A percentile compares a stretch with the other conserved stretches of the same genome.
Conservation (phyloP, 2,329 filamentous ascomycete genomes). For the Fusarium clavum region DNA sequence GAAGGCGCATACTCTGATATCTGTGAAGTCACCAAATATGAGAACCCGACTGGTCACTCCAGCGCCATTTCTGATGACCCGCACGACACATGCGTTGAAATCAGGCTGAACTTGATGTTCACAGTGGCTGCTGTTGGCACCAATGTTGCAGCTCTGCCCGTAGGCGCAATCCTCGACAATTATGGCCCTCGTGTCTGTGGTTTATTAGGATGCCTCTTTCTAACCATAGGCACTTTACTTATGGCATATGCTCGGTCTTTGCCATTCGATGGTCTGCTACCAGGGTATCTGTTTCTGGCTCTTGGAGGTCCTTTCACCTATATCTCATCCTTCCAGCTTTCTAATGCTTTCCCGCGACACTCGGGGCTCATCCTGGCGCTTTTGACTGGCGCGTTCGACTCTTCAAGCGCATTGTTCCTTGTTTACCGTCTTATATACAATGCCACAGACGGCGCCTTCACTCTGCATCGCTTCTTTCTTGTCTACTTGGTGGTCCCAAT, state of each 20-base stretch:
- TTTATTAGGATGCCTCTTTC: conserved; percentile 73
- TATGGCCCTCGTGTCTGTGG: conserved; percentile 84
- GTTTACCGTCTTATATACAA: conserved; percentile 79
- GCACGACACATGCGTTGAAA: conserved; percentile 58
- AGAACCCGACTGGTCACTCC: conserved; percentile 1
- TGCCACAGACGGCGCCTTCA: conserved; percentile 65
- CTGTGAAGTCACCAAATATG: conserved; percentile 57
- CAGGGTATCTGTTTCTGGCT: conserved; percentile 80
- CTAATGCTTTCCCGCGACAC: conserved; percentile 82
- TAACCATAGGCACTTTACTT: conserved; percentile 76
- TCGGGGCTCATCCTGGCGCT: conserved; percentile 84
- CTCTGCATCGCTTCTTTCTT: conserved; percentile 76
- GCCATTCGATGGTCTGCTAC: conserved; percentile 78
- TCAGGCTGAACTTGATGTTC: conserved; percentile 89
- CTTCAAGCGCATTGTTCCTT: conserved; percentile 82
- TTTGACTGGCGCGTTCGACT: conserved; percentile 85
- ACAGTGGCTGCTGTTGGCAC: conserved; percentile 88
- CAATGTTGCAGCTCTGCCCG: conserved; percentile 86
- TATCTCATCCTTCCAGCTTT: conserved; percentile 85
- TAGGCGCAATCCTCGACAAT: conserved; percentile 85
- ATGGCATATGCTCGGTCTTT: conserved; percentile 72
- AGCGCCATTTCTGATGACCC: conserved; percentile 37
- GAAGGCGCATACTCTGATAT: conserved; percentile 77
- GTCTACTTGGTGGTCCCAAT: conserved; percentile 77
- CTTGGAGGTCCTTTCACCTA: conserved; percentile 85